These are phyloP conservation scores for Nicotiana tabacum DNA, from an alignment of 257 asterid species.

Conservation along the genomic window DNA sequence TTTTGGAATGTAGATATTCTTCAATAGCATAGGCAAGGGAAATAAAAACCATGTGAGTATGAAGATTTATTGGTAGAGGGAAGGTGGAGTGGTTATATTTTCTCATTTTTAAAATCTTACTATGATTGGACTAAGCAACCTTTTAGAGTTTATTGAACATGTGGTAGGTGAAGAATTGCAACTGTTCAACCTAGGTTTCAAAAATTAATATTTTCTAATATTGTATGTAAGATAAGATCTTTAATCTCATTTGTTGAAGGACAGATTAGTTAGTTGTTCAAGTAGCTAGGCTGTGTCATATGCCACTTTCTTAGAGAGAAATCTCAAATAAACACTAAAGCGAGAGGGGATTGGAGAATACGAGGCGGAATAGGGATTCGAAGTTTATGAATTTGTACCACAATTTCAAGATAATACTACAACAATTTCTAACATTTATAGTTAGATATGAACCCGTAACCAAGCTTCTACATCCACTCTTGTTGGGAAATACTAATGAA, in stretches of 20 bases:
- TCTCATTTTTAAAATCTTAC: background rate
- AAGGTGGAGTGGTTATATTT: background rate
- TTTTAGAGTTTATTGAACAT: background rate
- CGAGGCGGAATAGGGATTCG: too few species aligned
- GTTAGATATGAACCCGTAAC: too few species aligned
- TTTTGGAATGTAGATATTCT: background rate
- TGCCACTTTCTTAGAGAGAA: too few species aligned
- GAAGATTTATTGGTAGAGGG: background rate
- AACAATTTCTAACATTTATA: too few species aligned
- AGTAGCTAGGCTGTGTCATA: background rate
- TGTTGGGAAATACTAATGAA: too few species aligned
- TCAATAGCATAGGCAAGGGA: background rate
- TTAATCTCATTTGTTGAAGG: background rate
- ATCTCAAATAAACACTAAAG: too few species aligned
- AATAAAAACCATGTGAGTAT: background rate
- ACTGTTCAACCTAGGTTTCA: background rate
- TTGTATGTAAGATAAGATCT: background rate
- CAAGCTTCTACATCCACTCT: too few species aligned
- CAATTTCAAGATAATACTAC: too few species aligned
- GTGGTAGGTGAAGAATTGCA: background rate
- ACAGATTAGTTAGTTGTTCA: background rate
- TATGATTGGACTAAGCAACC: constrained; percentile 1
- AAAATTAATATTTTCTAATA: background rate
- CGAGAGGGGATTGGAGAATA: too few species aligned
- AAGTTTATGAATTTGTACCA: too few species aligned